These are phyloP conservation scores for Hypoxylon sp. DNA, from an alignment of 2,329 filamentous ascomycete genomes.

Conservation along the genomic window DNA sequence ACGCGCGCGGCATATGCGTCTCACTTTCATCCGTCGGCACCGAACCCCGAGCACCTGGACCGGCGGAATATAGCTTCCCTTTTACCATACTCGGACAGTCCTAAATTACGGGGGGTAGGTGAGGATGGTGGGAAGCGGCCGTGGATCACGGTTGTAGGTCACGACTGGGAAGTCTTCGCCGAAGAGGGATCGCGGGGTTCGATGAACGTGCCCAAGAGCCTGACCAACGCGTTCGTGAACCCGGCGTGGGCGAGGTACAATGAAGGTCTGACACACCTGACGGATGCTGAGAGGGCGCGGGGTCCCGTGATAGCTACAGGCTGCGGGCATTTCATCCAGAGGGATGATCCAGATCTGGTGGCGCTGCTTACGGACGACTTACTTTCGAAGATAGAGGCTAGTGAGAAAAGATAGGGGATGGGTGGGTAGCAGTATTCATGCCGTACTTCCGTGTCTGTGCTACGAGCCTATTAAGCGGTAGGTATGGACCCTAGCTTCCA, in stretches of 20 bases:
- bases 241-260: constrained; percentile 70
- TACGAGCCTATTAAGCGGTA: not conserved
- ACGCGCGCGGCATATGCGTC: constrained; percentile 55
- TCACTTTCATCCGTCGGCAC: constrained; percentile 65
- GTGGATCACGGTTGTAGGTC: constrained; percentile 66
- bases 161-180: constrained; percentile 68
- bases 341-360: constrained; percentile 65
- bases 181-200: constrained; percentile 58
- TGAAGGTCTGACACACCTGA: constrained; percentile 63
- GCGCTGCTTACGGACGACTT: constrained; percentile 47
- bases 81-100: constrained; percentile 61
- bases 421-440: not conserved
- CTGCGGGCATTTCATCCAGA: constrained; percentile 70
- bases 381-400: constrained; percentile 30
- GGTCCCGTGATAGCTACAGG: constrained; percentile 63
- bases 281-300: constrained; percentile 56
- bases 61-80: constrained; percentile 61
- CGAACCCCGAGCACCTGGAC: constrained; percentile 65
- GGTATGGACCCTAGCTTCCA: not conserved
- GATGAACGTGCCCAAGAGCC: constrained; percentile 51
- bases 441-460: not conserved
- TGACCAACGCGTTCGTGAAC: constrained; percentile 67
- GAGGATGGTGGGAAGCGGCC: constrained; percentile 55
- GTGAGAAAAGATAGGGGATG: not conserved
- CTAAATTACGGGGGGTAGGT: constrained; percentile 57